A percentile compares a stretch with the other conserved stretches of the same genome.
Conservation (phyloP, 169 alveolate genomes). For the Plasmodium gonderi region DNA sequence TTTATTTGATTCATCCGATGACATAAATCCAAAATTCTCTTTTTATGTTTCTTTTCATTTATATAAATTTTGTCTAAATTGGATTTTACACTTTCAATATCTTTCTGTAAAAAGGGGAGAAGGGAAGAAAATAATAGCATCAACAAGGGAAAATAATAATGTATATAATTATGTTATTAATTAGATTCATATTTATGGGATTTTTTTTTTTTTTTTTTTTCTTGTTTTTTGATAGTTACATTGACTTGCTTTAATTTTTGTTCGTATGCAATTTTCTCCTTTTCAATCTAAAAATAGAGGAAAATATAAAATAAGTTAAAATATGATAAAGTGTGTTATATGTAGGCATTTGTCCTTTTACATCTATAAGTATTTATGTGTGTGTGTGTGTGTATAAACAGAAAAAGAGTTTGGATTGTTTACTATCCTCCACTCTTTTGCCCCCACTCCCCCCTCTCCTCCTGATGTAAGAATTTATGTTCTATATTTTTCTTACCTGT, state of each 20-base stretch:
- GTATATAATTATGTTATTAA: neutral
- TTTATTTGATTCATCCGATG: constrained; percentile 74
- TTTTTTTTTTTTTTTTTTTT: neutral
- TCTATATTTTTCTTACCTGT: neutral
- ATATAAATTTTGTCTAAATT: constrained; percentile 57
- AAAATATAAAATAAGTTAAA: neutral
- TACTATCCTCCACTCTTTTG: too few relatives aligned
- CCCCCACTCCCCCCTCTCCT: neutral
- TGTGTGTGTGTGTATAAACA: neutral
- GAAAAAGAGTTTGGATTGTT: neutral
- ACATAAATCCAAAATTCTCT: constrained; percentile 55
- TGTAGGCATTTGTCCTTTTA: neutral
- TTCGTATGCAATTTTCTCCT: constrained; percentile 55
- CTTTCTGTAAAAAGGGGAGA: constrained; percentile 31
- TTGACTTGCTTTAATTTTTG: constrained; percentile 49
- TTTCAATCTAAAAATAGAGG: constrained; percentile 33
- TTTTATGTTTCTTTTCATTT: constrained; percentile 66
- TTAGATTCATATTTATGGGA: neutral
- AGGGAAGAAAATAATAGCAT: neutral
- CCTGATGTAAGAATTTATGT: neutral
- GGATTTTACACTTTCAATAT: constrained; percentile 47
- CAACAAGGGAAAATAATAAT: neutral
- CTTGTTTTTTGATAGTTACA: constrained; percentile 7
- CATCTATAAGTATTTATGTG: neutral
- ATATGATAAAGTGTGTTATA: neutral